Conservation (phyloP, 2,329 filamentous ascomycete species). For the Emmonsia crescens region DNA sequence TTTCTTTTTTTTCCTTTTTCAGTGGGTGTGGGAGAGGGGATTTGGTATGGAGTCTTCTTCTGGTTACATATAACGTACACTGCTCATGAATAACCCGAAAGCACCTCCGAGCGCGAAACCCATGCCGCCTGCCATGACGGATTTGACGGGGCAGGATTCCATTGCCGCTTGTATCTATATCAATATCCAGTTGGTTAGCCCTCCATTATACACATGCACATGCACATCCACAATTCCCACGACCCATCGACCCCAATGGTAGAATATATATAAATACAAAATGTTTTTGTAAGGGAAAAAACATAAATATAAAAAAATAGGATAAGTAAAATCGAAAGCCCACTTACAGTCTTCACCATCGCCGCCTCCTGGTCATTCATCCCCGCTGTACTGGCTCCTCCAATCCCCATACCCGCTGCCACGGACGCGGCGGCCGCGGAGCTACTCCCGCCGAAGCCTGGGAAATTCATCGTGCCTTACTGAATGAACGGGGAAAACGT, state of each 20-base stretch:
- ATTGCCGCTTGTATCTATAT: constrained; percentile 67
- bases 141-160: constrained; percentile 88
- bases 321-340: no score
- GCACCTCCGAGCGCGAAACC: constrained; percentile 88
- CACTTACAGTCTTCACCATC: constrained; percentile 37
- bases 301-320: not conserved
- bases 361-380: constrained; percentile 38
- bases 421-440: constrained; percentile 16
- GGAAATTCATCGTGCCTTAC: constrained; percentile 24
- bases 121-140: constrained; percentile 79
- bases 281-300: not conserved
- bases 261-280: not conserved
- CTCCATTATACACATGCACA: not conserved
- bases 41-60: not conserved
- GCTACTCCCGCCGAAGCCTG: constrained; percentile 24
- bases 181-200: not conserved
- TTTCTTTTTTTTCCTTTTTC: not conserved
- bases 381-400: constrained; percentile 21
- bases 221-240: no score
- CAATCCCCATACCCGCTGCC: constrained; percentile 13
- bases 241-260: no score
- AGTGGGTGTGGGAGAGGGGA: not conserved
- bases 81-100: constrained; percentile 97
- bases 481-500: not conserved
- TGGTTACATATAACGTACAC: constrained; percentile 46